Base-by-base conservation (phyloP, 345 rosid species). In the Trapa bicornis region DNA sequence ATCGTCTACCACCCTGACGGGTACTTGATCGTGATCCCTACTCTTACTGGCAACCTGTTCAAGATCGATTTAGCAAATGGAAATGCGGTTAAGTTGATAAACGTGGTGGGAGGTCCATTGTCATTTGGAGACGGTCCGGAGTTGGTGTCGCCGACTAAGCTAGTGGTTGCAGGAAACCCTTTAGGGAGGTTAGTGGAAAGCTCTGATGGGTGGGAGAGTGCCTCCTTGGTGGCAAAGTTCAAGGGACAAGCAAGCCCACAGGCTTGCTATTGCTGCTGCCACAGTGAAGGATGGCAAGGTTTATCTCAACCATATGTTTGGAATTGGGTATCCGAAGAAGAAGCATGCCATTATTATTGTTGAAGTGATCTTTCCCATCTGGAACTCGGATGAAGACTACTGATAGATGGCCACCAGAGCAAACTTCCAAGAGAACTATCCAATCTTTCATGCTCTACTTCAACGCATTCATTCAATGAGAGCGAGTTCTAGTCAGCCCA, bases 1-100 rank as follows among this genome's bases (percentile, higher is more conserved):
- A 88, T 93, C 6, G 87, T 85, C 41, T 87, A 82, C 83, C 97
- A 93, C 67, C 96, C 97, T 0, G 85, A 88, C 12, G 97, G 94
- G 0, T 90, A 79, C 79, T 76, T 93, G 73, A 72, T 93, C 47
- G 93, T 79, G 42, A 79, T 93, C 62, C 98, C 88, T 61, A 90
- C 94, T 0, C 64, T 84, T 71, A 74, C 71, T 63, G 98, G 98
- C 66, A 79, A 70, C 37, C 68, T 93, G 54, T 80, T 64, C 68
- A 90, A 88, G 85, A 73, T 93, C 73, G 84, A 86, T 54, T 1
- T 83, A 11, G 17, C 76, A 45, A 78, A 71, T 17, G 87, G 78
- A 22, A 78, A 56, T 1, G 38, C 79, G 13, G 85, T 89, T 54
- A 72, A 76, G 76, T 70, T 85, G 14, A 75, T 92, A 47, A 52